Conservation (phyloP, 2,329 filamentous ascomycete species). For the Aspergillus carbonarius region DNA sequence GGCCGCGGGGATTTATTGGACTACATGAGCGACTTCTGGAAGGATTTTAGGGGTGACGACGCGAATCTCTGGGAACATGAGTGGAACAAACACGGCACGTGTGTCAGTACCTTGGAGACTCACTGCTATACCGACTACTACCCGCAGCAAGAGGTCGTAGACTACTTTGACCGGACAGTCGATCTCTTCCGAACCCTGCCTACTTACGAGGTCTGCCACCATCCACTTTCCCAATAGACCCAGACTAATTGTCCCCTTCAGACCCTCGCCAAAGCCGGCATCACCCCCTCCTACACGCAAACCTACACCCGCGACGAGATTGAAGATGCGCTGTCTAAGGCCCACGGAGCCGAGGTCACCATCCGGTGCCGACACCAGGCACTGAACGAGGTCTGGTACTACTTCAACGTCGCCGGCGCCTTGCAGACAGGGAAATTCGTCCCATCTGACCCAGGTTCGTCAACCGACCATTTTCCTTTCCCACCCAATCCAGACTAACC, state of each 20-base stretch:
- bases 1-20: conserved; percentile 57
- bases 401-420: conserved; percentile 60
- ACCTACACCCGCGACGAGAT: conserved; percentile 63
- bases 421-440: conserved; percentile 38
- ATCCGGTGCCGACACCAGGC: conserved; percentile 54
- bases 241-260: conserved; percentile 24
- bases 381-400: conserved; percentile 61
- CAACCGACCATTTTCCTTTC: background rate
- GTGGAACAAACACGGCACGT: conserved; percentile 74
- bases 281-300: conserved; percentile 50
- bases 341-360: conserved; percentile 57
- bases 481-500: background rate
- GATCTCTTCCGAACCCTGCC: conserved; percentile 65
- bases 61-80: conserved; percentile 72
- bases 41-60: conserved; percentile 64
- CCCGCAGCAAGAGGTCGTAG: conserved; percentile 63
- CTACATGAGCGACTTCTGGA: conserved; percentile 72
- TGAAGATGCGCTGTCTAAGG: conserved; percentile 55
- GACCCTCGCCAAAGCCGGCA: conserved; percentile 61
- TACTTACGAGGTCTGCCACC: conserved; percentile 55
- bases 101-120: conserved; percentile 67
- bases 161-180: conserved; percentile 68
- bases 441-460: conserved; percentile 36
- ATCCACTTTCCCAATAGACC: background rate
- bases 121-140: conserved; percentile 64